phyloP scores from a whole-genome alignment of 257 asterid genomes.

The Parsonsia alboflavescens region DNA sequence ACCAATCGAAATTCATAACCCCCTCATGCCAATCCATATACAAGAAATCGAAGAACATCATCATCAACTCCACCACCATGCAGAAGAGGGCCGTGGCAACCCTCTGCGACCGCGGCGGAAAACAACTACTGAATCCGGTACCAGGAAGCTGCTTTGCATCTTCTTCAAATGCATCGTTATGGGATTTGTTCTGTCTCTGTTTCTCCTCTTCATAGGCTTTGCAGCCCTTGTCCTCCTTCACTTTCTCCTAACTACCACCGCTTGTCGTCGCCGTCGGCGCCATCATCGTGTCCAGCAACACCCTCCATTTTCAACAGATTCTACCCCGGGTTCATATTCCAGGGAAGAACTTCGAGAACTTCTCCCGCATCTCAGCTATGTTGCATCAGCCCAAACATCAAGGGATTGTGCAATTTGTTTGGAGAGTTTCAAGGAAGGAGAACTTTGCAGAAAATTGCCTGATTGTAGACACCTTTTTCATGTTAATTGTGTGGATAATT shows the following conservation, averaged over 20 bases:
- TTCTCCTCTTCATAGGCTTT: conserved; percentile 80
- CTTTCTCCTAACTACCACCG: conserved; percentile 56
- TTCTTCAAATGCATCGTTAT: conserved; percentile 64
- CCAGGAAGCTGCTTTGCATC: conserved; percentile 47
- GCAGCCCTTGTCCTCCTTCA: conserved; percentile 76
- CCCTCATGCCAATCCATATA: conserved; percentile 29
- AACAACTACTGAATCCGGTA: conserved; percentile 30
- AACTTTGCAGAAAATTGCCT: conserved; percentile 51
- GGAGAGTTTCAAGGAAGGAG: conserved; percentile 65
- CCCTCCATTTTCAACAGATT: not conserved
- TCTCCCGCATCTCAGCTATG: conserved; percentile 36
- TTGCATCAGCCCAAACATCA: conserved; percentile 23
- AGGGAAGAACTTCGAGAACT: conserved; percentile 10
- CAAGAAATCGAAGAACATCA: conserved; percentile 15
- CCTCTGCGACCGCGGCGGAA: conserved; percentile 12
- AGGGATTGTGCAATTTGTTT: conserved; percentile 77
- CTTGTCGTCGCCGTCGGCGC: conserved; percentile 47
- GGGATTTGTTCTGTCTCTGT: conserved; percentile 53
- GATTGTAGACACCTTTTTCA: conserved; percentile 72
- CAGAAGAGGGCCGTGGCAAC: not conserved
- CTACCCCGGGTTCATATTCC: not conserved
- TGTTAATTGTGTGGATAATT: conserved; percentile 59
- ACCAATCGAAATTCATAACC: not conserved
- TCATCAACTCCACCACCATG: not conserved
- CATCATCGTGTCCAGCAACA: not conserved